Evolutionary conservation across 331 rosid genomes (phyloP), one percentile per base, ranked within the genome.

Genomic region (Telfairia occidentalis): DNA sequence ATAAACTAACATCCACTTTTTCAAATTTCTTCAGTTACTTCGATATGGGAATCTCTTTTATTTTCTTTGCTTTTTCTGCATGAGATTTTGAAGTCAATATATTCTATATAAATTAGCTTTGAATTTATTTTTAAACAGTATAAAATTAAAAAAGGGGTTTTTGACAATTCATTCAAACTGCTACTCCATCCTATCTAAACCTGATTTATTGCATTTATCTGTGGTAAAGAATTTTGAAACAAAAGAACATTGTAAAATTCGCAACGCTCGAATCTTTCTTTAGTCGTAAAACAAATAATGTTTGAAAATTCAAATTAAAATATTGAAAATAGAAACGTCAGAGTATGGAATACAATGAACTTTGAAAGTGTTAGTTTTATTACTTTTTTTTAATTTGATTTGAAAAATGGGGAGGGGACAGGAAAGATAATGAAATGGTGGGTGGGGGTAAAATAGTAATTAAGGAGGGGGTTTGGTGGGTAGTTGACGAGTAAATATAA

Each of bases 401-500:
- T 61, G 69, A 61, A 65, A 19, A 37, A 37, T 38, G 13, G n/a
- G 50, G 50, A 29, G 28, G 26, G 5, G 26, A 7, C 5, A 5
- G 1, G 34, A 9, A 2, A 64, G 50, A 40, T 3, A 19, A 6
- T 1, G 12, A 70, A 18, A 7, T 16, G 26, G 42, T 13, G 1
- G 74, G 58, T 70, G 75, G 58, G 74, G 75, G 59, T 46, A 71
- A 71, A 46, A 7, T 7, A 30, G 75, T 71, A 46, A 71, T 46
- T 16, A 18, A 0, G 28, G 0, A 3, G 32, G 10, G 42, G 34
- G 75, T 18, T 18, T 15, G 75, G 75, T 29, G 40, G 26, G 69
- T 26, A 11, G 73, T 63, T 76, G 81, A 76, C 83, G 18, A 30
- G 32, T 34, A 1, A 32, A 49, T 2, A 15, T 55, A 18, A 30